Base-by-base conservation (phyloP, 2,329 filamentous ascomycete genomes). In the Cladophialophora chaetospira region DNA sequence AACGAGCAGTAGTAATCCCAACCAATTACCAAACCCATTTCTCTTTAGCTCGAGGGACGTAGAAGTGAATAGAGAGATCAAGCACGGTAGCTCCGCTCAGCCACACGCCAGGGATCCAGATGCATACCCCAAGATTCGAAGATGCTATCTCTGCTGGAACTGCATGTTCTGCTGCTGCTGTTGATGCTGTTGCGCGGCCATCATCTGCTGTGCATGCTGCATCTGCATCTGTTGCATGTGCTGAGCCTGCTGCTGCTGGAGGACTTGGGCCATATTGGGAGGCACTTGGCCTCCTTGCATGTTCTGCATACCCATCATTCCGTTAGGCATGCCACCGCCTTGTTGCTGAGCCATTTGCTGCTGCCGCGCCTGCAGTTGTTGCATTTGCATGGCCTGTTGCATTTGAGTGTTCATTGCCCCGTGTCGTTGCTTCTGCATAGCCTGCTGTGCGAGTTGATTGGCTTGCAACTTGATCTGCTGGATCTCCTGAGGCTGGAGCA, bases 141-240 rank as follows among this genome's bases (percentile, higher is more conserved):
- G 26, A 26, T 29, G 9, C 38, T 44, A 61, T 52, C 58, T 52
- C 36, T 61, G 60, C 53, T 64, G 63, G 42, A 56, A 58, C 35
- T 63, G 60, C 56, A 57, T 61, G 28, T 52, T 44, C 53, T 58
- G 60, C 49, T 59, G 57, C 31, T 57, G 52, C 47, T 61, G 48
- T 19, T 61, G 62, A 17, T 59, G 53, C 21, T 61, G 51, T 28
- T 63, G 58, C 19, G 55, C 50, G 9, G 43, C 46, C 55, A 61
- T 57, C 56, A 64, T 60, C 51, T 65, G 63, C 29, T 66, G 64
- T 2, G 61, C 58, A 49, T 65, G 58, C 28, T 65, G 63, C 50
- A 64, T 56, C 35, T 65, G 63, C 55, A 61, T 53, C 47, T 65
- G 61, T 36, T 66, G 64, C 58, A 63, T 63, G n/a, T 66, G 63